Percentiles rank a stretch among this genome's conserved stretches.
Conservation (phyloP, 306 rosid species). For the Cicer cuneatum region DNA sequence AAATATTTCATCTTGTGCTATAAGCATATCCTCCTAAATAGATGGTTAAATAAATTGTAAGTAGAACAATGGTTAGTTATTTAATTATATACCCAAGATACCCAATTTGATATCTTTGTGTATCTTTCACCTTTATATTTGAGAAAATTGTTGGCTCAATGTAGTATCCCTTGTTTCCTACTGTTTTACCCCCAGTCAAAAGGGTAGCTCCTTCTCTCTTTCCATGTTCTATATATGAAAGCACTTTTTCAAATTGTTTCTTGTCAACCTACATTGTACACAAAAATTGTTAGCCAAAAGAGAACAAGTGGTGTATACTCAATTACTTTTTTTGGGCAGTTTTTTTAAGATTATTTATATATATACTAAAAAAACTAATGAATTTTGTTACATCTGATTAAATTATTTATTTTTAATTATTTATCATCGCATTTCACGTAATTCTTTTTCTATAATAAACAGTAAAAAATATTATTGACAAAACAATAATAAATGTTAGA, state of each 20-base stretch:
- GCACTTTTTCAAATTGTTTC: constrained; percentile 66
- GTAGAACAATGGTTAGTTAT: neutral
- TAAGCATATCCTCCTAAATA: constrained; percentile 65
- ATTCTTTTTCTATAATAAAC: no score
- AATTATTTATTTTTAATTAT: no score
- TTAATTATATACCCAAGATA: neutral
- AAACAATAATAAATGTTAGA: no score
- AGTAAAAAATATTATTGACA: no score
- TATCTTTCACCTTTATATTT: constrained; percentile 57
- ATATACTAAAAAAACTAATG: no score
- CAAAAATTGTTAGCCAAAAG: neutral
- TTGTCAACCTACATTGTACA: constrained; percentile 60
- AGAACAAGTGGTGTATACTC: no score
- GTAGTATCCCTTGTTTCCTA: constrained; percentile 73
- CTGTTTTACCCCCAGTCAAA: constrained; percentile 69
- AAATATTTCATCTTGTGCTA: constrained; percentile 74
- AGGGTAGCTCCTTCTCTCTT: constrained; percentile 87
- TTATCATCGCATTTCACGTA: no score
- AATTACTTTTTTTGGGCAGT: no score
- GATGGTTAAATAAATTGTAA: neutral
- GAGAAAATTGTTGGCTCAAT: constrained; percentile 80
- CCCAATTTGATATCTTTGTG: neutral
- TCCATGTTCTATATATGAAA: constrained; percentile 75
- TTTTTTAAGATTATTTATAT: no score
- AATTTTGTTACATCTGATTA: no score